A percentile compares a stretch with the other conserved stretches of the same genome.
These are phyloP conservation scores for Chaetomiaceae sp. DNA, from an alignment of 2,329 filamentous ascomycete genomes.

Conservation along the genomic window DNA sequence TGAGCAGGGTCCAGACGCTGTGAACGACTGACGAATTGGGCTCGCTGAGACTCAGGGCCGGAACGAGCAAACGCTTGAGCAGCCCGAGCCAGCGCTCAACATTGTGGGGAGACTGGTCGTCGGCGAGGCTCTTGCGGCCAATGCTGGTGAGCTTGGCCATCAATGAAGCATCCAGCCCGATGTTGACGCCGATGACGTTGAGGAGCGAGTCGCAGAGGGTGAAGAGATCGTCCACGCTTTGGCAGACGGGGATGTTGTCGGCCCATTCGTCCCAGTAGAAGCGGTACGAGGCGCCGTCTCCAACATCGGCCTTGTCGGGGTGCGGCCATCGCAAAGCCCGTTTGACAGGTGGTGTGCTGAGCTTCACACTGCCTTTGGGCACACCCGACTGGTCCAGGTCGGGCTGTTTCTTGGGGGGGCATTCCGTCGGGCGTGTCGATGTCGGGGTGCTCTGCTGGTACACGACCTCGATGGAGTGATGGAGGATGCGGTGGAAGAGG, in stretches of 20 bases:
- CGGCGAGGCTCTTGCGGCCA: conserved; percentile 66
- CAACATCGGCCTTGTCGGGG: conserved; percentile 70
- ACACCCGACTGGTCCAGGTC: conserved; percentile 61
- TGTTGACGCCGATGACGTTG: conserved; percentile 81
- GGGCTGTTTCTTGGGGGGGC: conserved; percentile 42
- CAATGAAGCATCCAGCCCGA: conserved; percentile 76
- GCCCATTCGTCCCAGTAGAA: conserved; percentile 99
- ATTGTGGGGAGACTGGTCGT: conserved; percentile 69
- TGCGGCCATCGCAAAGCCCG: conserved; percentile 78
- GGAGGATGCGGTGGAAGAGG: conserved; percentile 77
- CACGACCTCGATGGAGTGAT: conserved; percentile 76
- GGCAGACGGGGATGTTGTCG: conserved; percentile 88
- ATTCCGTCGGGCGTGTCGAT: conserved; percentile 28
- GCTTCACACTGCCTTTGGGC: conserved; percentile 64
- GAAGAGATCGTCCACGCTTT: conserved; percentile 86
- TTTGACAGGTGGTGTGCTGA: conserved; percentile 55
- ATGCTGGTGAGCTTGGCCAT: conserved; percentile 82
- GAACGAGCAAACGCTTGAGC: conserved; percentile 77
- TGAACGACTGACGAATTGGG: conserved; percentile 80
- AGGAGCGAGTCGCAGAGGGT: conserved; percentile 78
- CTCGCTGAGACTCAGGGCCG: conserved; percentile 80
- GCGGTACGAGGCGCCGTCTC: conserved; percentile 73
- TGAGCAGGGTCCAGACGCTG: conserved; percentile 79
- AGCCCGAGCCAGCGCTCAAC: conserved; percentile 77
- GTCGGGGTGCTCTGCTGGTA: conserved; percentile 44